Conservation (phyloP, 257 asterid species). For the Nicotiana tabacum region DNA sequence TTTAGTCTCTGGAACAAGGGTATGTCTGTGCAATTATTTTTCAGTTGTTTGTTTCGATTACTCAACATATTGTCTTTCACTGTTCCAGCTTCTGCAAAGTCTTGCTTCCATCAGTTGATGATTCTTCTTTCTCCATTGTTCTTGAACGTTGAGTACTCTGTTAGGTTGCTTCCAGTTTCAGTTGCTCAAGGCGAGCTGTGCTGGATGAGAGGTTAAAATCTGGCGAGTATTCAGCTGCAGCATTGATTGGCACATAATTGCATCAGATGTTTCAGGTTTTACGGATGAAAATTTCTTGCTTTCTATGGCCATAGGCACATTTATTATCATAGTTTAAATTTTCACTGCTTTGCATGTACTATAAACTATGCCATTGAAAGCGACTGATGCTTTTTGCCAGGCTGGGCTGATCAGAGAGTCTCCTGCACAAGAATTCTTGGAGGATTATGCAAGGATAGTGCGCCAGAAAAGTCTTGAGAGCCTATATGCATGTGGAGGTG, state of each 20-base stretch:
- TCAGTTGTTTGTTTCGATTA: not conserved
- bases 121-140: conserved; percentile 10
- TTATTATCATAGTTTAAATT: not conserved
- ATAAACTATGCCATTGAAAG: conserved; percentile 15
- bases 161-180: conserved; percentile 89
- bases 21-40: conserved; percentile 21
- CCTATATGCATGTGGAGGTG: conserved; percentile 97
- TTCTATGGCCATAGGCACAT: conserved; percentile 1
- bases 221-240: conserved; percentile 67
- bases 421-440: conserved; percentile 70
- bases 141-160: conserved; percentile 16
- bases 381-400: conserved; percentile 29
- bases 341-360: conserved; percentile 21
- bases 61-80: not conserved
- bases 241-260: conserved; percentile 87
- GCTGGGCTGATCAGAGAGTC: conserved; percentile 81
- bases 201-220: conserved; percentile 85
- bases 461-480: conserved; percentile 82
- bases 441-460: conserved; percentile 73
- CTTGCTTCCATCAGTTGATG: conserved; percentile 16
- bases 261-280: conserved; percentile 95
- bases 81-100: conserved; percentile 6
- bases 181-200: conserved; percentile 89
- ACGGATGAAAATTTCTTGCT: conserved; percentile 2
- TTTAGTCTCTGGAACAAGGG: conserved; percentile 97